These are phyloP conservation scores for Penicillium sp. DNA, from an alignment of 2,329 filamentous ascomycete genomes.

Conservation along the genomic window DNA sequence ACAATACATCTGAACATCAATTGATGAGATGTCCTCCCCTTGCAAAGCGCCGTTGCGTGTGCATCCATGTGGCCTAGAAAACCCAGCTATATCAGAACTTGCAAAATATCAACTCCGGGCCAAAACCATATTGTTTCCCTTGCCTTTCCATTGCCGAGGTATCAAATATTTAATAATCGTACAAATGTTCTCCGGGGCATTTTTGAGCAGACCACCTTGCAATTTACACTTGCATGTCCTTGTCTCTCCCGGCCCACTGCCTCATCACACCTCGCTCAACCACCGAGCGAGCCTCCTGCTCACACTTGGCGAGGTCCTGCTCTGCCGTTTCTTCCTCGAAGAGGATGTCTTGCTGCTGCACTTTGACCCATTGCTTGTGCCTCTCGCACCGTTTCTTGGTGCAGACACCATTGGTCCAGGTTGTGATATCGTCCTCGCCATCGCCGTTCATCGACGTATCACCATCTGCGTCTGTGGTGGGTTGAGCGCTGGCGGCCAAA, in stretches of 20 bases:
- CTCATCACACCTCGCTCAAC: conserved; percentile 48
- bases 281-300: conserved; percentile 44
- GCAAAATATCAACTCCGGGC: conserved; percentile 30
- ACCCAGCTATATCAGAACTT: background rate
- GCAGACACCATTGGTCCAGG: conserved; percentile 46
- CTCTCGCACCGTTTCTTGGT: conserved; percentile 51
- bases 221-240: conserved; percentile 14
- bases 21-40: conserved; percentile 4
- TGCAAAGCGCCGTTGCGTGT: conserved; percentile 26
- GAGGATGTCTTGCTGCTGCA: conserved; percentile 47
- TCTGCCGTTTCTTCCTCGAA: conserved; percentile 46
- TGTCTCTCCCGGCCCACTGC: conserved; percentile 40
- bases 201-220: background rate
- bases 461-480: conserved; percentile 32
- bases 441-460: conserved; percentile 39
- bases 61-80: conserved; percentile 19
- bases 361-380: conserved; percentile 51
- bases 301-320: conserved; percentile 41
- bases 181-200: background rate
- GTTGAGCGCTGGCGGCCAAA: conserved; percentile 29
- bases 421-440: conserved; percentile 32
- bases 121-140: conserved; percentile 14
- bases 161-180: conserved; percentile 25
- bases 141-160: conserved; percentile 24
- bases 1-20: conserved; percentile 10